These are phyloP conservation scores for Penicillium lagena DNA, from an alignment of 495 filamentous ascomycete genomes.

Conservation along the genomic window DNA sequence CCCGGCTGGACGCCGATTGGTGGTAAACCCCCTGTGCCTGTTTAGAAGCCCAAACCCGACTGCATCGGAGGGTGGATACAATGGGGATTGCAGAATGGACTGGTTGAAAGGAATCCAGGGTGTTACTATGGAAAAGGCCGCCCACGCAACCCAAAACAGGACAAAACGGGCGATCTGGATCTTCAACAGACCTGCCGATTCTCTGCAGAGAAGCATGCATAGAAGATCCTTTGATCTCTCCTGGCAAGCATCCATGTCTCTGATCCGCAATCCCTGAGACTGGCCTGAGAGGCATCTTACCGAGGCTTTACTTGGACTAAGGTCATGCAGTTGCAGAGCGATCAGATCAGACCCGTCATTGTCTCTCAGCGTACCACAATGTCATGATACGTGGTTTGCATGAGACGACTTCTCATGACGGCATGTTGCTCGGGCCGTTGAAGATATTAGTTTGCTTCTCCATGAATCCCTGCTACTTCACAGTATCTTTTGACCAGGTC, in stretches of 20 bases:
- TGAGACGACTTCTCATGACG: background rate
- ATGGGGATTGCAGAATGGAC: slow-evolving; percentile 11
- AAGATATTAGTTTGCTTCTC: too few species aligned
- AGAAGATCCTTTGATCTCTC: slow-evolving; percentile 26
- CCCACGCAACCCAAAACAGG: slow-evolving; percentile 1
- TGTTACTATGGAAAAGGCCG: slow-evolving; percentile 5
- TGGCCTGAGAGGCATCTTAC: slow-evolving; percentile 10
- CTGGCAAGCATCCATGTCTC: background rate
- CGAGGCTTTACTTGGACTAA: background rate
- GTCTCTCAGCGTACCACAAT: background rate
- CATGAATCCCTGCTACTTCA: background rate
- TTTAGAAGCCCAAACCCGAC: slow-evolving; percentile 1
- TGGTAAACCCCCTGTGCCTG: slow-evolving; percentile 1
- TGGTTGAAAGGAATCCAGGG: slow-evolving; percentile 3
- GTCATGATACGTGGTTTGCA: background rate
- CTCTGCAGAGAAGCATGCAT: slow-evolving; percentile 36
- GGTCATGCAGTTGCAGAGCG: too few species aligned
- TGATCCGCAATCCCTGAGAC: background rate
- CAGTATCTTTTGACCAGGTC: slow-evolving; percentile 9
- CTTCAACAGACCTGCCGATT: slow-evolving; percentile 16
- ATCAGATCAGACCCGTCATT: too few species aligned
- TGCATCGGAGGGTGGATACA: slow-evolving; percentile 10
- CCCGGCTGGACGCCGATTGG: slow-evolving; percentile 1
- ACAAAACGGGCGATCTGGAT: slow-evolving; percentile 1
- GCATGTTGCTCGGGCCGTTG: background rate